Conservation (phyloP, 1,139 yeast genomes). For the Meyerozyma sp. region DNA sequence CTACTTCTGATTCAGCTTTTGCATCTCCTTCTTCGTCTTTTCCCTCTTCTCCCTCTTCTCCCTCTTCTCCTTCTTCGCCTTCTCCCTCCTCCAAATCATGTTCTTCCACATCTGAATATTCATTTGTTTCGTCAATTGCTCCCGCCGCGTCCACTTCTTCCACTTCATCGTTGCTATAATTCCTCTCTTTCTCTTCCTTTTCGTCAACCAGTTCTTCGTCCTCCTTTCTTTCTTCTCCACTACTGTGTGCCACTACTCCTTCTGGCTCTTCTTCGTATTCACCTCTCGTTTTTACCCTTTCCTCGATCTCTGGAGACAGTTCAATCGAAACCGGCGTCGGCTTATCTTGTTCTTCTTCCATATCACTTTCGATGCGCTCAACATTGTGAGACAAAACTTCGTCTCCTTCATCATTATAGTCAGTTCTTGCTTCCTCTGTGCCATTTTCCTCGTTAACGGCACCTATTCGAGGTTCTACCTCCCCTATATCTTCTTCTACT, state of each 20-base stretch:
- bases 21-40: not conserved
- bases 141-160: too few species aligned
- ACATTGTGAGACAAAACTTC: not conserved
- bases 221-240: too few species aligned
- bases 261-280: too few species aligned
- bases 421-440: not conserved
- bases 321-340: too few species aligned
- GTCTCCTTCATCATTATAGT: not conserved
- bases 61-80: slow-evolving; percentile 1
- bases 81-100: not conserved
- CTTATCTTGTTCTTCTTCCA: not conserved
- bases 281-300: too few species aligned
- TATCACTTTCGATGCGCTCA: slow-evolving; percentile 1
- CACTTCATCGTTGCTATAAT: too few species aligned
- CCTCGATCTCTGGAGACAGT: too few species aligned
- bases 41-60: not conserved
- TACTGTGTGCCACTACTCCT: too few species aligned
- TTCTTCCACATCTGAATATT: not conserved
- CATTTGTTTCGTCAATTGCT: too few species aligned
- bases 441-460: not conserved
- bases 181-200: too few species aligned
- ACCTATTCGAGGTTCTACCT: not conserved
- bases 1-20: not conserved
- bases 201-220: too few species aligned
- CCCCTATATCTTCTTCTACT: not conserved